A percentile compares a stretch with the other conserved stretches of the same genome.
Conservation (phyloP, 345 rosid species). For the Gynandropsis gynandra region DNA sequence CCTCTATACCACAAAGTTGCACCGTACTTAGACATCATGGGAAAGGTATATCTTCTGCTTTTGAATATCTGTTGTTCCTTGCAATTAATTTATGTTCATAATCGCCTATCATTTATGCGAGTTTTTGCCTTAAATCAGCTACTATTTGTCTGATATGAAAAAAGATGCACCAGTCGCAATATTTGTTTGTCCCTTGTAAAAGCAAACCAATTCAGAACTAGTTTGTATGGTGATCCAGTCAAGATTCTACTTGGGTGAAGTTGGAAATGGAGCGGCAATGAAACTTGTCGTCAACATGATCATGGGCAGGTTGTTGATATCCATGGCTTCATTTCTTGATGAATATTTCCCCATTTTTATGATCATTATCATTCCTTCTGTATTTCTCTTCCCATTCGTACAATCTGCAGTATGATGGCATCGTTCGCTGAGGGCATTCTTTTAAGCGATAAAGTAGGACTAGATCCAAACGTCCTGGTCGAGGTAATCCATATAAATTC, state of each 20-base stretch:
- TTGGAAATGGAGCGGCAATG: slow-evolving; percentile 97
- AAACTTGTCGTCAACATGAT: slow-evolving; percentile 95
- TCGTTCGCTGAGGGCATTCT: slow-evolving; percentile 84
- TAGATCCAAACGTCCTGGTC: slow-evolving; percentile 67
- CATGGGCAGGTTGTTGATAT: slow-evolving; percentile 73
- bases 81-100: no score
- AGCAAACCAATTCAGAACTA: neutral
- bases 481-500: slow-evolving; percentile 42
- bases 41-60: slow-evolving; percentile 51
- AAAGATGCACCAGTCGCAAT: neutral
- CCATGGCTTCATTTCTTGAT: slow-evolving; percentile 4
- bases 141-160: neutral
- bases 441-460: slow-evolving; percentile 77
- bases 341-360: slow-evolving; percentile 9
- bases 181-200: neutral
- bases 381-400: neutral
- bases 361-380: no score
- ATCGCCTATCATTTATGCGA: no score
- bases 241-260: slow-evolving; percentile 82
- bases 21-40: slow-evolving; percentile 76
- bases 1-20: slow-evolving; percentile 53
- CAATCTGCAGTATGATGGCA: slow-evolving; percentile 81
- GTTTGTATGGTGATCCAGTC: slow-evolving; percentile 46
- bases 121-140: neutral
- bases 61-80: no score